Conservation (phyloP, 495 filamentous ascomycete genomes). For the Melanomma pulvis-pyrius region DNA sequence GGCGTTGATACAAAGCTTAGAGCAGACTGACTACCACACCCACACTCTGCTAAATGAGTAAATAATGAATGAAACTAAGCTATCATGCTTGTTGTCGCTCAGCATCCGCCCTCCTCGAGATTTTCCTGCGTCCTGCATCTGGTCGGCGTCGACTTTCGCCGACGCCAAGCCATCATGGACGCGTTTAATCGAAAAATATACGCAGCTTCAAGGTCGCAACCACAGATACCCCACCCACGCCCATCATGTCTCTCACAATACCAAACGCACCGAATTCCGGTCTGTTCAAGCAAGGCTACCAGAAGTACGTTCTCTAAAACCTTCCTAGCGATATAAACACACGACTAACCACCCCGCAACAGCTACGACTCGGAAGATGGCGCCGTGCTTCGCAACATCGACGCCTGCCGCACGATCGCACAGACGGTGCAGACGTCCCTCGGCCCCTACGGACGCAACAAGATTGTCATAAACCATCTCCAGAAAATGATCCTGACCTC, state of each 20-base stretch:
- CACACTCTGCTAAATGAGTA: no score
- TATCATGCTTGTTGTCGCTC: no score
- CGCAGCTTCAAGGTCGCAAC: slow-evolving; percentile 12
- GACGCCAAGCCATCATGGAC: background rate
- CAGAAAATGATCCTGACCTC: slow-evolving; percentile 99
- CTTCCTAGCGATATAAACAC: slow-evolving; percentile 25
- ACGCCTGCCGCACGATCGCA: slow-evolving; percentile 94
- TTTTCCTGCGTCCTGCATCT: background rate
- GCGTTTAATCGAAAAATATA: background rate
- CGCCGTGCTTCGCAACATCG: slow-evolving; percentile 96
- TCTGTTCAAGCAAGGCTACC: slow-evolving; percentile 96
- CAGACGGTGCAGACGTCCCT: slow-evolving; percentile 95
- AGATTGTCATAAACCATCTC: slow-evolving; percentile 99
- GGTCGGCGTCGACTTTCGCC: background rate
- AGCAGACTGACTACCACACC: no score
- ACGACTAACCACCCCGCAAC: slow-evolving; percentile 37
- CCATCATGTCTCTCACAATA: slow-evolving; percentile 89
- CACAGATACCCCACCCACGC: slow-evolving; percentile 18
- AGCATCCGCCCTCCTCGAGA: background rate
- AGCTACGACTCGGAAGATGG: slow-evolving; percentile 99
- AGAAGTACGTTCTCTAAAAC: slow-evolving; percentile 66
- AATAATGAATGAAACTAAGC: no score
- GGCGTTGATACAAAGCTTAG: no score
- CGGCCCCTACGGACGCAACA: slow-evolving; percentile 97
- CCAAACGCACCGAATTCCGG: slow-evolving; percentile 88